phyloP scores from a whole-genome alignment of 306 rosid species.

The Parietaria judaica region DNA sequence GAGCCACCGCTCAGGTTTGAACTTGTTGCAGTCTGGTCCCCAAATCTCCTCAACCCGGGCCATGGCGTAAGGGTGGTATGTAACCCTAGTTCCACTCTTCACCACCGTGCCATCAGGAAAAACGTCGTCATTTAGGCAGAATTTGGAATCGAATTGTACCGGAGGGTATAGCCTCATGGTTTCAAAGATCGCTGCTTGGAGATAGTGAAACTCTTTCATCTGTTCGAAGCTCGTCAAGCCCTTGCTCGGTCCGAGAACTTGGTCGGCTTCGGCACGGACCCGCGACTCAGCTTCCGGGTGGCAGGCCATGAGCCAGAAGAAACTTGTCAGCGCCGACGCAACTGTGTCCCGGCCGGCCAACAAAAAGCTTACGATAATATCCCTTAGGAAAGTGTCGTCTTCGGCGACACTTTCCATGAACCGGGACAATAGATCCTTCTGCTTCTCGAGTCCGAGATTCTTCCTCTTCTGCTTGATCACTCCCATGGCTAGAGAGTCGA shows the following conservation, averaged over 20 bases:
- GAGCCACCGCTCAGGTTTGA: slow-evolving; percentile 71
- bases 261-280: slow-evolving; percentile 46
- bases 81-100: slow-evolving; percentile 73
- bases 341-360: slow-evolving; percentile 85
- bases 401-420: slow-evolving; percentile 54
- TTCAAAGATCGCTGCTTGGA: slow-evolving; percentile 53
- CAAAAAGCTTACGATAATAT: slow-evolving; percentile 63
- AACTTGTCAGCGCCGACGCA: slow-evolving; percentile 69
- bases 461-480: slow-evolving; percentile 49
- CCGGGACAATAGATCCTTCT: slow-evolving; percentile 58
- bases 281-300: slow-evolving; percentile 34
- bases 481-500: slow-evolving; percentile 49
- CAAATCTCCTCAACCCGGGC: slow-evolving; percentile 58
- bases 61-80: slow-evolving; percentile 84
- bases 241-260: slow-evolving; percentile 27
- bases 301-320: slow-evolving; percentile 56
- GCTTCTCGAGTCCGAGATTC: slow-evolving; percentile 24
- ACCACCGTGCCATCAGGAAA: slow-evolving; percentile 61
- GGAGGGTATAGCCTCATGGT: slow-evolving; percentile 85
- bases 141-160: slow-evolving; percentile 70
- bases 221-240: slow-evolving; percentile 31
- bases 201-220: slow-evolving; percentile 41
- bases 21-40: slow-evolving; percentile 61
- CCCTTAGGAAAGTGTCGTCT: slow-evolving; percentile 49
- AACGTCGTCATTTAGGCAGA: slow-evolving; percentile 52